Percentiles rank a stretch among this genome's conserved stretches.
Conservation (phyloP, 2,329 filamentous ascomycete genomes). For the Coniochaeta pulveracea region DNA sequence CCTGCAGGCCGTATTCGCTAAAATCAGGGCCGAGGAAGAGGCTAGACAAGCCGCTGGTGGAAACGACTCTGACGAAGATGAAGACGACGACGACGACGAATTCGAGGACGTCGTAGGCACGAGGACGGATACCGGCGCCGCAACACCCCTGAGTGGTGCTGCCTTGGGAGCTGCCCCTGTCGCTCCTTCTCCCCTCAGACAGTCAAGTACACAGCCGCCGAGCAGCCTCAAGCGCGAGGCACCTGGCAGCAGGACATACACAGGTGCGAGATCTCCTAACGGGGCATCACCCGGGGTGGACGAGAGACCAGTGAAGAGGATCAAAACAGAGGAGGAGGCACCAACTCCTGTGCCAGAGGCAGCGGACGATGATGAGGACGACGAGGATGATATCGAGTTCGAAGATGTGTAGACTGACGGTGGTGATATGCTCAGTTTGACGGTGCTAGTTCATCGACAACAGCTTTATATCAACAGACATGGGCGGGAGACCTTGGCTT, state of each 20-base stretch:
- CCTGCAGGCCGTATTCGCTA: constrained; percentile 58
- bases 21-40: constrained; percentile 46
- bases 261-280: constrained; percentile 11
- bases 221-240: constrained; percentile 20
- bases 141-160: constrained; percentile 19
- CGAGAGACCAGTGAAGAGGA: constrained; percentile 43
- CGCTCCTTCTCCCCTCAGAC: constrained; percentile 15
- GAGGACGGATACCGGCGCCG: constrained; percentile 17
- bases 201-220: constrained; percentile 10
- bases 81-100: constrained; percentile 31
- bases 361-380: constrained; percentile 17
- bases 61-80: constrained; percentile 31
- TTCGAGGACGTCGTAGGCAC: constrained; percentile 39
- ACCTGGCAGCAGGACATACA: constrained; percentile 12
- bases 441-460: too few relatives aligned
- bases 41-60: constrained; percentile 35
- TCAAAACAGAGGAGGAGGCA: constrained; percentile 41
- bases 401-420: constrained; percentile 3
- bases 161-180: constrained; percentile 6
- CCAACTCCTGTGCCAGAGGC: constrained; percentile 14
- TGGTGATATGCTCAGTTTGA: too few relatives aligned
- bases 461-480: too few relatives aligned
- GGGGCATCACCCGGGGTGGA: constrained; percentile 19
- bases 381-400: constrained; percentile 11
- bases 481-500: too few relatives aligned